Percentiles rank a stretch among this genome's conserved stretches.
phyloP scores from a whole-genome alignment of 1,284 basidiomycete species.

The Schizophyllum commune region DNA sequence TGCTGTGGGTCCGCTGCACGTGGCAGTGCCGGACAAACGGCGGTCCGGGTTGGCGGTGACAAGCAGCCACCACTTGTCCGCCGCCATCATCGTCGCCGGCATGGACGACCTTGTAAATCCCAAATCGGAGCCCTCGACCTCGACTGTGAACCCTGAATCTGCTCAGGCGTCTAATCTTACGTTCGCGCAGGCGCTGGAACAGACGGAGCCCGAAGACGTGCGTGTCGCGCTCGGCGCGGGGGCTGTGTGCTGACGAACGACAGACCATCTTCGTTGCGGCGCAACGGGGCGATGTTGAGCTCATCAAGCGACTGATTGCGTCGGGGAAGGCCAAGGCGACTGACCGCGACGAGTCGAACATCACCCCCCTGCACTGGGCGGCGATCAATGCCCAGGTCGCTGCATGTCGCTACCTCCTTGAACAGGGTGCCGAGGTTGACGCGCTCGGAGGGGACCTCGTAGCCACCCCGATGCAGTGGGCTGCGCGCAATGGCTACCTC shows the following conservation, averaged over 20 bases:
- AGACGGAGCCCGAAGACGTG: conserved; percentile 23
- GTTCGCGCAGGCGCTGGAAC: conserved; percentile 27
- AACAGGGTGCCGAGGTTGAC: conserved; percentile 93
- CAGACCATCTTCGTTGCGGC: conserved; percentile 74
- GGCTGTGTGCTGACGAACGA: background rate
- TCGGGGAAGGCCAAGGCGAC: conserved; percentile 69
- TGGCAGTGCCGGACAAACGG: no score
- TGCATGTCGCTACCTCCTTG: conserved; percentile 76
- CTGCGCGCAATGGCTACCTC: conserved; percentile 91
- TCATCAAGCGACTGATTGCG: conserved; percentile 64
- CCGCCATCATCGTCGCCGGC: conserved; percentile 2
- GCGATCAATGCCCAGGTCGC: conserved; percentile 86
- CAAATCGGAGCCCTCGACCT: conserved; percentile 34
- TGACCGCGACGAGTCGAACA: conserved; percentile 83
- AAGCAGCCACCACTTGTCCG: no score
- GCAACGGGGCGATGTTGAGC: conserved; percentile 77
- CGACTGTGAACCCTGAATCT: conserved; percentile 29
- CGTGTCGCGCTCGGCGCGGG: conserved; percentile 1
- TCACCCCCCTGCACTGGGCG: conserved; percentile 96
- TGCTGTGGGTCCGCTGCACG: no score
- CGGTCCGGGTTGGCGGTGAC: no score
- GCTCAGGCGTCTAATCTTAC: conserved; percentile 24
- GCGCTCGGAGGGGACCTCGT: conserved; percentile 90
- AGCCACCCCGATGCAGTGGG: conserved; percentile 98
- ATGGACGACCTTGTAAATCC: conserved; percentile 31